phyloP scores from a whole-genome alignment of 2,329 filamentous ascomycete genomes.

The Didymella lethalis region DNA sequence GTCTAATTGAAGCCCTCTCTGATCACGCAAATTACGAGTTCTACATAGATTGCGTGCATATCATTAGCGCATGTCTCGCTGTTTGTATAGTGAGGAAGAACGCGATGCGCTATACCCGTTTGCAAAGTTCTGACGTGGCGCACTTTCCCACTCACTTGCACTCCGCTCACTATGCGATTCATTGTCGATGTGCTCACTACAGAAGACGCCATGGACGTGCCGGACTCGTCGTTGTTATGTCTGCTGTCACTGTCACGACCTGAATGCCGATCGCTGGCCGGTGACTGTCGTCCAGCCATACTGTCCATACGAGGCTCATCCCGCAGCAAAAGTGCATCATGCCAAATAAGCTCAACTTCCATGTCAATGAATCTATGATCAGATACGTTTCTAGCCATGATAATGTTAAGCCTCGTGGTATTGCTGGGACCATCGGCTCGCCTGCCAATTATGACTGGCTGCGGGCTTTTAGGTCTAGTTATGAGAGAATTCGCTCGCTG shows the following conservation, averaged over 20 bases:
- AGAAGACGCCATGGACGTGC: conserved; percentile 3
- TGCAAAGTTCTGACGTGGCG: background rate
- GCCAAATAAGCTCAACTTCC: background rate
- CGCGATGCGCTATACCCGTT: background rate
- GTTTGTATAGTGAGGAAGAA: background rate
- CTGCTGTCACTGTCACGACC: background rate
- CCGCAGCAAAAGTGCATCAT: background rate
- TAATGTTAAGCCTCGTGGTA: background rate
- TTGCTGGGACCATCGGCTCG: background rate
- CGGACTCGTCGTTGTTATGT: background rate
- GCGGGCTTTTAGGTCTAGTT: background rate
- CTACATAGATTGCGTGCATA: background rate
- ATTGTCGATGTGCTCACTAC: background rate
- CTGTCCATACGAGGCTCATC: background rate
- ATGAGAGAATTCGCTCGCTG: too few relatives aligned
- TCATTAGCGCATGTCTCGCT: background rate
- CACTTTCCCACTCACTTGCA: background rate
- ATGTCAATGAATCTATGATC: background rate
- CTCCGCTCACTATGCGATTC: background rate
- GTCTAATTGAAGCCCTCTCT: background rate
- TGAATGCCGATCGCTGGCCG: conserved; percentile 2
- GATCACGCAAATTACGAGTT: background rate
- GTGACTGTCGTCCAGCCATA: background rate
- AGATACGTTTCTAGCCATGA: background rate
- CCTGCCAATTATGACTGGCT: background rate